Base-by-base conservation (phyloP, 2,329 filamentous ascomycete genomes). In the Colletotrichum sp. region DNA sequence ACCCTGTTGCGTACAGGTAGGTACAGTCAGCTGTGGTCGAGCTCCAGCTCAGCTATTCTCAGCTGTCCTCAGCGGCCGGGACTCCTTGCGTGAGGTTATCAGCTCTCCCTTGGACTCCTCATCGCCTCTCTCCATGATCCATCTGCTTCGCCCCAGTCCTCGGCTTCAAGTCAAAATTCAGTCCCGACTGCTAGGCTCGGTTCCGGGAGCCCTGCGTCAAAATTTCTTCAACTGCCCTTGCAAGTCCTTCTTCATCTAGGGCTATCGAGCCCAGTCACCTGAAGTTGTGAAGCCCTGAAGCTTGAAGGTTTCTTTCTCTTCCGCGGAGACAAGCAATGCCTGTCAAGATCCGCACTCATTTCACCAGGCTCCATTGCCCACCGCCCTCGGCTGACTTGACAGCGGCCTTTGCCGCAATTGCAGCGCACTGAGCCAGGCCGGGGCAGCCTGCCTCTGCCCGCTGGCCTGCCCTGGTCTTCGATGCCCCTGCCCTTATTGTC, bases 351-450 rank as follows among this genome's bases (percentile, higher is more conserved):
- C 74, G 59, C 59, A 34, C 48, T 76, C 70, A 76, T 76, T 76
- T 76, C 74, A 69, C 12, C 64, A 59, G 64, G 63, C 65, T 30
- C 74, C 65, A 69, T 68, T 59, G 57, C 22, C 74, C 65, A 64
- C 44, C 22, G 48, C 25, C 11, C 59, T 74, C 65, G 44, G 63
- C 48, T 69, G 44, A 28, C 15, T 28, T 75, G 70, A 76, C 74
- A 74, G 70, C 74, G 74, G 74, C 57, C 59, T 74, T 74, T 76
- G 74, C 74, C 74, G 74, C 9, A 63, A 60, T 69, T 68, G 59
- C 65, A 65, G 64, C 57, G 44, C 19, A 39, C 44, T 57, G 57
- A 25, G n/a, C 36, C 28, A 34, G 68, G 34, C n/a, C 68, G 48
- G 57, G n/a, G 28, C 74, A 32, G 32, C 44, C 39, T 69, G 64